These are phyloP conservation scores for Sclerotinia borealis DNA, from an alignment of 2,329 filamentous ascomycete species.

Conservation along the genomic window DNA sequence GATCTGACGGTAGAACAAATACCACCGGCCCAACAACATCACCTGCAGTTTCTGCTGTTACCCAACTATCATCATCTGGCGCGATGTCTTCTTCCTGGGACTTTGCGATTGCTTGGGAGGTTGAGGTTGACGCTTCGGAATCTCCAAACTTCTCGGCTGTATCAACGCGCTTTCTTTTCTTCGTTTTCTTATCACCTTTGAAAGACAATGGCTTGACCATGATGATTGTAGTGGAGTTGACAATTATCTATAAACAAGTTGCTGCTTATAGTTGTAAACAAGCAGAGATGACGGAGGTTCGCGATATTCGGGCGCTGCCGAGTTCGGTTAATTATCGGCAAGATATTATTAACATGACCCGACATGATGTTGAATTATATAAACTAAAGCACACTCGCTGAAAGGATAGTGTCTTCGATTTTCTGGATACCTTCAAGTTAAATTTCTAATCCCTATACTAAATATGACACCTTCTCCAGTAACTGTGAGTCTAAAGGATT, in stretches of 20 bases:
- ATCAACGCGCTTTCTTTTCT: conserved; percentile 77
- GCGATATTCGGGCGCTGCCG: conserved; percentile 6
- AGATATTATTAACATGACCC: background rate
- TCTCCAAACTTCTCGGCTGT: conserved; percentile 37
- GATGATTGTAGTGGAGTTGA: conserved; percentile 23
- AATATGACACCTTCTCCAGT: conserved; percentile 28
- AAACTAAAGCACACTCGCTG: background rate
- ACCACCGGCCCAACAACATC: conserved; percentile 81
- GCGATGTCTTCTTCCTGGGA: conserved; percentile 20
- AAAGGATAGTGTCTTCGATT: background rate
- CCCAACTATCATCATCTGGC: conserved; percentile 77
- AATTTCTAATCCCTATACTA: background rate
- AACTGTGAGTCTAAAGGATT: conserved; percentile 55
- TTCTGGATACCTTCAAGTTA: background rate
- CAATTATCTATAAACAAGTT: background rate
- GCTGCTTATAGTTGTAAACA: background rate
- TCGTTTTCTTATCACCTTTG: conserved; percentile 94
- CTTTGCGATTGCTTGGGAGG: conserved; percentile 22
- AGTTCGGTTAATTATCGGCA: conserved; percentile 3
- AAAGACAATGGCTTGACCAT: conserved; percentile 91
- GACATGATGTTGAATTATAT: background rate
- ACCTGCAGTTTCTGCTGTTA: conserved; percentile 66
- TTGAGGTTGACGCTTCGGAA: conserved; percentile 21
- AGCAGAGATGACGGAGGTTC: background rate
- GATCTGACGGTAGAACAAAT: conserved; percentile 71